Conservation (phyloP, 2,329 filamentous ascomycete genomes). For the Cytospora schulzeri region DNA sequence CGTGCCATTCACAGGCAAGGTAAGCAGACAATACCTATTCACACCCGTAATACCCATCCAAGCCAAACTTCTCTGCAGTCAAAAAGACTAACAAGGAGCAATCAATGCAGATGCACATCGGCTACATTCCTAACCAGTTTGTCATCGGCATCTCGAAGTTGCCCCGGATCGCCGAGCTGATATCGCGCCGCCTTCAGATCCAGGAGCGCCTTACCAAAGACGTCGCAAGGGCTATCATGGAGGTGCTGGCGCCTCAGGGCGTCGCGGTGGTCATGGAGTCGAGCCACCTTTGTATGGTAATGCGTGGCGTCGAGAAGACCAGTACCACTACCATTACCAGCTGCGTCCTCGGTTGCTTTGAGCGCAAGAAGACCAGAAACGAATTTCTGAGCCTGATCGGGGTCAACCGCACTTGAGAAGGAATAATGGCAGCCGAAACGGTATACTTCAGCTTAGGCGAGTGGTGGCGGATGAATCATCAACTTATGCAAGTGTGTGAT, state of each 20-base stretch:
- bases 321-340: constrained; percentile 86
- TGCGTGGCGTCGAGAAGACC: constrained; percentile 94
- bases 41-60: background rate
- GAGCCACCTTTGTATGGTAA: constrained; percentile 96
- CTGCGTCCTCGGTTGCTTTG: constrained; percentile 93
- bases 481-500: too few species aligned
- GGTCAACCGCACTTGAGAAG: constrained; percentile 43
- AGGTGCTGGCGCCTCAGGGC: constrained; percentile 88
- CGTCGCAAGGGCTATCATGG: constrained; percentile 91
- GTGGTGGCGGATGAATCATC: too few species aligned
- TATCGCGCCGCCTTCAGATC: constrained; percentile 86
- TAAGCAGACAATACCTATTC: constrained; percentile 39
- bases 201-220: constrained; percentile 96
- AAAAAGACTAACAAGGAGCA: background rate
- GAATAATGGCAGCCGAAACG: background rate
- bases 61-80: background rate
- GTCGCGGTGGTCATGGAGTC: constrained; percentile 98
- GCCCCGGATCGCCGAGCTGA: constrained; percentile 95
- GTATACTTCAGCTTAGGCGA: too few species aligned
- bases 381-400: constrained; percentile 85
- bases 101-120: constrained; percentile 87
- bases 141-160: constrained; percentile 96
- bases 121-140: constrained; percentile 88
- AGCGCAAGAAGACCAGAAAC: constrained; percentile 88
- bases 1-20: constrained; percentile 94